These are phyloP conservation scores for Pleurotus platypus DNA, from an alignment of 768 basidiomycete species.

Conservation along the genomic window DNA sequence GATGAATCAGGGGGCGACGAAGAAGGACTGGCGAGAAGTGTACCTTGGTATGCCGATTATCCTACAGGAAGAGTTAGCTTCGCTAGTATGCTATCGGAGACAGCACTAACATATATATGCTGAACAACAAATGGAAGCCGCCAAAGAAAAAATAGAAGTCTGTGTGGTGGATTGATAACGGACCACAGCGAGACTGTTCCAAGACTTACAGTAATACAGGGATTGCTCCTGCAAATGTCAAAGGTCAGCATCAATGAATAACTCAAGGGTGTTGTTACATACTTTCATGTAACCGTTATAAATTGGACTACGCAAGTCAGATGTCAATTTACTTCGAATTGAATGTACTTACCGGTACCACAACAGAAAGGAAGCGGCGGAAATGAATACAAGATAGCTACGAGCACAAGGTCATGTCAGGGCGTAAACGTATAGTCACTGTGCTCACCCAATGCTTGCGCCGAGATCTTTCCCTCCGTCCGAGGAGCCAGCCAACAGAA, in stretches of 20 bases:
- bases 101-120: conserved; percentile 77
- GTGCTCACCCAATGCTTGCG: conserved; percentile 73
- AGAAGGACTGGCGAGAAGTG: conserved; percentile 12
- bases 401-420: conserved; percentile 20
- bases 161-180: conserved; percentile 30
- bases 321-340: conserved; percentile 11
- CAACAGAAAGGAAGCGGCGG: conserved; percentile 77
- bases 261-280: conserved; percentile 16
- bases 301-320: conserved; percentile 59
- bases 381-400: conserved; percentile 80
- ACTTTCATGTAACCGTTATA: conserved; percentile 99
- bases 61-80: conserved; percentile 41
- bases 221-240: conserved; percentile 71
- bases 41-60: conserved; percentile 91
- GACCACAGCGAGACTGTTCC: background rate
- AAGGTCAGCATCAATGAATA: background rate
- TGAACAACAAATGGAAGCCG: conserved; percentile 92
- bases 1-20: background rate
- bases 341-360: conserved; percentile 80
- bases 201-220: conserved; percentile 79
- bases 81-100: conserved; percentile 17
- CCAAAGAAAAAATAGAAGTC: conserved; percentile 97
- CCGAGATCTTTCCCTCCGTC: conserved; percentile 81
- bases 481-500: conserved; percentile 72
- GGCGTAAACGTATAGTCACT: conserved; percentile 9